Conservation (phyloP, 2,329 filamentous ascomycete genomes). For the Aspergillus hiratsukae region DNA sequence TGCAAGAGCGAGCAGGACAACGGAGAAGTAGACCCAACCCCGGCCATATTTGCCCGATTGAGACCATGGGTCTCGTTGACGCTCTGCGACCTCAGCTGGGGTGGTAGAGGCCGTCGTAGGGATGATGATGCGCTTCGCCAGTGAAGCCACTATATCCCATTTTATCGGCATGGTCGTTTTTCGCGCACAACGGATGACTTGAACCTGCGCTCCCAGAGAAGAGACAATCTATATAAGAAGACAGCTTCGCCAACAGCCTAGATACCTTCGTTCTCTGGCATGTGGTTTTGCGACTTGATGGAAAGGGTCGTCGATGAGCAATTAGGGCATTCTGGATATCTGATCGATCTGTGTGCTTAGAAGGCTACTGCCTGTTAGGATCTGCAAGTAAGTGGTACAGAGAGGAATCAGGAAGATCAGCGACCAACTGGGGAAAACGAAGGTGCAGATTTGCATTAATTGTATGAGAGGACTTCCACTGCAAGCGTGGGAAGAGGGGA, state of each 20-base stretch:
- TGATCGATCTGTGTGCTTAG: background rate
- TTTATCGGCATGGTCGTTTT: conserved; percentile 11
- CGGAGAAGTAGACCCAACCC: conserved; percentile 83
- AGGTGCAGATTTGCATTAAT: background rate
- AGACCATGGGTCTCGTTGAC: conserved; percentile 68
- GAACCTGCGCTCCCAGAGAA: background rate
- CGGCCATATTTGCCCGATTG: conserved; percentile 80
- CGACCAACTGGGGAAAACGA: background rate
- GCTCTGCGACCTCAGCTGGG: conserved; percentile 52
- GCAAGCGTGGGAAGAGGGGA: background rate
- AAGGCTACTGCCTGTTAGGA: background rate
- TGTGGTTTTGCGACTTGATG: background rate
- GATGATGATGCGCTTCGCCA: conserved; percentile 52
- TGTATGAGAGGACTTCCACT: background rate
- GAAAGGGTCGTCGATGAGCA: background rate
- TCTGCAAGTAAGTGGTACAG: background rate
- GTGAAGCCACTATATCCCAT: conserved; percentile 19
- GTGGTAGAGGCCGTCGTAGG: conserved; percentile 53
- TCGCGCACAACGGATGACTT: background rate
- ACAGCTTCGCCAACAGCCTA: too few species aligned
- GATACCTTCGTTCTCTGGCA: too few species aligned
- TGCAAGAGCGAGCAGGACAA: conserved; percentile 65
- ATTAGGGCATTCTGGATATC: background rate
- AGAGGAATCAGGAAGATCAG: background rate
- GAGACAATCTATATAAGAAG: background rate